Base-by-base conservation (phyloP, 805 yeast species). In the Myxozyma kluyveri region DNA sequence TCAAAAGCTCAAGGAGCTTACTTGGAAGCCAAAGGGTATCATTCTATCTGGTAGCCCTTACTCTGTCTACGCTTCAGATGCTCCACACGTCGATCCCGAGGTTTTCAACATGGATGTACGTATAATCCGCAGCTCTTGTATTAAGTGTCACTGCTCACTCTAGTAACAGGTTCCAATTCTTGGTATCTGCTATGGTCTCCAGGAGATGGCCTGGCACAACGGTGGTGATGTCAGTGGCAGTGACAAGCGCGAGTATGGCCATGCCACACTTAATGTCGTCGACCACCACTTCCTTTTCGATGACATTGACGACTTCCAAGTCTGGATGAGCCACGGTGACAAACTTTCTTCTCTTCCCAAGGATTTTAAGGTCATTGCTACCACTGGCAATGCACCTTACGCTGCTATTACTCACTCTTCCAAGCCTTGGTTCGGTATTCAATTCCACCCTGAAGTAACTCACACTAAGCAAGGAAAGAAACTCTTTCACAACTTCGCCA, bases 311-410 rank as follows among this genome's bases (percentile, higher is more conserved):
- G 85, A 93, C 75, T 88, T 95, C 54, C 90, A 85, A 70, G 97
- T 93, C 57, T 93, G 99, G 99, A 93, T 93, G 99, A 90, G 98
- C 44, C 99, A 93, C 72, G 96, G 96, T 67, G 99, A 93, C 75
- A 93, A 93, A 77, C 79, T 93, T 66, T 83, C 82, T 65, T 86
- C 91, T 48, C 79, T 93, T 63, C 99, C 99, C 65, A 78, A 79
- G 41, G 96, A 95, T 36, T 93, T 81, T 80, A 82, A 84, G 70
- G 80, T 86, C 55, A 88, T 90, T 56, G 99, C 97, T 49, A 82
- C 88, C 39, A 85, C 96, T 50, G 88, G 79, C 63, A 93, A 93
- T 80, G 93, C 98, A 39, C 99, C 98, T 52, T 93, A 67, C 74
- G 95, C 96, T 64, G 98, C 95, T 69, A 84, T 93, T 70, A 82